Evolutionary conservation across 2,329 filamentous ascomycete genomes (phyloP), one percentile per base, ranked within the genome.

Genomic region (Cladosporium oxysporum): DNA sequence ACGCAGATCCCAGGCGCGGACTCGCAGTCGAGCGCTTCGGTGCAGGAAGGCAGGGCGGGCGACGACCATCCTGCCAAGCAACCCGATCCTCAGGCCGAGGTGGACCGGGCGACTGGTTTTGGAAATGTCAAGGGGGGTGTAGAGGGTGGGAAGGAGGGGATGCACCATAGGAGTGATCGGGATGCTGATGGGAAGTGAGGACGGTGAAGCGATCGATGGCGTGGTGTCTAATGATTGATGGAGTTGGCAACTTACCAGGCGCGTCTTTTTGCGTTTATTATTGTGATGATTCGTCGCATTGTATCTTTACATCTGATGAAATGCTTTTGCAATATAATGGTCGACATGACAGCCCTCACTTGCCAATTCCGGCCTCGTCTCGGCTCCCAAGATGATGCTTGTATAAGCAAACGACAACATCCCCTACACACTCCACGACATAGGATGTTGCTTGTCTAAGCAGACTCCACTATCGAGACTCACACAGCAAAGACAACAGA

Each of bases 31-130:
- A 74, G 66, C 28, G 76, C 77, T 18, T 77, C 76, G 0, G 60
- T 62, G 7, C 65, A 75, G 0, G 72, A 72, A 66, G 71, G 37
- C 11, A 28, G 21, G 5, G 11, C 50, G 6, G 75, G 75, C 1
- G 72, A 75, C 44, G 74, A 78, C 23, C 76, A 79, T 62, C 77
- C 77, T 1, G 76, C 77, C 0, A 79, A 78, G 66, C 77, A 79
- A 60, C 77, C 77, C 0, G 77, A 79, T 61, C 61, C 70, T 8
- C 77, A 79, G 66, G 64, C 67, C 21, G 62, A 75, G 67, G 75
- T 75, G 5, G 71, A 66, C 1, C 67, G 75, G 52, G 74, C 62
- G 37, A 79, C 77, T 21, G 77, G 77, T 0, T 77, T 79, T 60
- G 57, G 68, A 18, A 66, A 71, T 47, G 61, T 66, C 12, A 41